phyloP scores from a whole-genome alignment of 1,284 basidiomycete species.

The Cerrena zonata region DNA sequence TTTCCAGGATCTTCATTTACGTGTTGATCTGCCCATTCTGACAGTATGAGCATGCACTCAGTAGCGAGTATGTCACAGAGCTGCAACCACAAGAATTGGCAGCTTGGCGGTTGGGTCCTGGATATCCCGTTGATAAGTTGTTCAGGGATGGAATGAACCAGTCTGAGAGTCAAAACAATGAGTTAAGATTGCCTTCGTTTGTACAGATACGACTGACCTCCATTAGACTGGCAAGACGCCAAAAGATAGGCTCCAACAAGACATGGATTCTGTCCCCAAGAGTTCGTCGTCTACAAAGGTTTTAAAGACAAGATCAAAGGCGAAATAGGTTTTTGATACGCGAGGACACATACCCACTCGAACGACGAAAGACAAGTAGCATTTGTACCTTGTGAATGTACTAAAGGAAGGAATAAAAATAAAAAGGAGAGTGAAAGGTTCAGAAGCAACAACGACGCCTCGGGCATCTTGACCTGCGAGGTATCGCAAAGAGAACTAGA shows the following conservation, averaged over 20 bases:
- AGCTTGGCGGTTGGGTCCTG: neutral
- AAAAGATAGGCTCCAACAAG: slow-evolving; percentile 2
- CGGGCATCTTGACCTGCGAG: neutral
- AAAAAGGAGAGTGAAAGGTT: neutral
- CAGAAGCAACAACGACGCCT: neutral
- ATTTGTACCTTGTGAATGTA: neutral
- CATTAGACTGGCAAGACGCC: slow-evolving; percentile 2
- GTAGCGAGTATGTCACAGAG: slow-evolving; percentile 1
- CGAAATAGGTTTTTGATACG: neutral
- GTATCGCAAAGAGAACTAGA: neutral
- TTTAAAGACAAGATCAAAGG: neutral
- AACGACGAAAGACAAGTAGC: neutral
- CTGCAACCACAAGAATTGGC: slow-evolving; percentile 3
- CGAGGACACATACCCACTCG: neutral
- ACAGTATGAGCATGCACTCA: slow-evolving; percentile 6
- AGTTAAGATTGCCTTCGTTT: neutral
- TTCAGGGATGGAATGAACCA: neutral
- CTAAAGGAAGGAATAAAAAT: neutral
- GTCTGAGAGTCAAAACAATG: neutral
- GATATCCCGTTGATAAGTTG: neutral
- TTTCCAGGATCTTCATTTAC: neutral
- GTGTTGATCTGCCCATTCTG: neutral
- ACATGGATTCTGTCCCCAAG: slow-evolving; percentile 4
- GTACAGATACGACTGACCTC: neutral
- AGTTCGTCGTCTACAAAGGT: slow-evolving; percentile 1